phyloP scores from a whole-genome alignment of 2,329 filamentous ascomycete species.

The Cytospora piceae region DNA sequence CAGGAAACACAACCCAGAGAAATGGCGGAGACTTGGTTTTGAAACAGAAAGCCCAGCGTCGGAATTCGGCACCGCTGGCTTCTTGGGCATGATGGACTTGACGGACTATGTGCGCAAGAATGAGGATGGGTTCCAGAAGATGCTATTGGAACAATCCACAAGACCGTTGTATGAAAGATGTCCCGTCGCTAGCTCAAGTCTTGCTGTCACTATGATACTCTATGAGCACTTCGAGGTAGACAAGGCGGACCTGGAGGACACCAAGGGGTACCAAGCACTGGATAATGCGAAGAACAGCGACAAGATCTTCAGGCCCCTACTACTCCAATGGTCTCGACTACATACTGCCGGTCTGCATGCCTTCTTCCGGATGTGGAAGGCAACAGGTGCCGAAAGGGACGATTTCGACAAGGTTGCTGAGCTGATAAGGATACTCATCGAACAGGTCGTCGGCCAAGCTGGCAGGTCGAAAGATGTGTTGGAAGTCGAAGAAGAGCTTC shows the following conservation, averaged over 20 bases:
- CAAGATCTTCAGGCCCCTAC: constrained; percentile 80
- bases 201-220: constrained; percentile 83
- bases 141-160: constrained; percentile 85
- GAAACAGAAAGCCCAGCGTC: constrained; percentile 83
- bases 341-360: constrained; percentile 84
- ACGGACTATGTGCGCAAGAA: constrained; percentile 92
- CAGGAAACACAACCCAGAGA: constrained; percentile 80
- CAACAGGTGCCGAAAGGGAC: constrained; percentile 78
- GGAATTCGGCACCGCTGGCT: constrained; percentile 86
- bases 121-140: constrained; percentile 89
- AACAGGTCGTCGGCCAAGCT: constrained; percentile 85
- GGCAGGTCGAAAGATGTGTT: constrained; percentile 79
- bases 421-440: constrained; percentile 84
- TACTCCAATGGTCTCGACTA: constrained; percentile 90
- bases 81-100: constrained; percentile 95
- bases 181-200: constrained; percentile 82
- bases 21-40: constrained; percentile 92
- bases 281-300: constrained; percentile 81
- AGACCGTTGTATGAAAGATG: constrained; percentile 74
- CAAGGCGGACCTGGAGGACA: constrained; percentile 77
- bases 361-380: constrained; percentile 92
- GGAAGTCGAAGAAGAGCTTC: constrained; percentile 87
- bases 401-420: constrained; percentile 96
- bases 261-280: constrained; percentile 72
- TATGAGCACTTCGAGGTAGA: constrained; percentile 97